Evolutionary conservation across 2,329 filamentous ascomycete genomes (phyloP).

Genomic region (Mycosphaerella arachidis): DNA sequence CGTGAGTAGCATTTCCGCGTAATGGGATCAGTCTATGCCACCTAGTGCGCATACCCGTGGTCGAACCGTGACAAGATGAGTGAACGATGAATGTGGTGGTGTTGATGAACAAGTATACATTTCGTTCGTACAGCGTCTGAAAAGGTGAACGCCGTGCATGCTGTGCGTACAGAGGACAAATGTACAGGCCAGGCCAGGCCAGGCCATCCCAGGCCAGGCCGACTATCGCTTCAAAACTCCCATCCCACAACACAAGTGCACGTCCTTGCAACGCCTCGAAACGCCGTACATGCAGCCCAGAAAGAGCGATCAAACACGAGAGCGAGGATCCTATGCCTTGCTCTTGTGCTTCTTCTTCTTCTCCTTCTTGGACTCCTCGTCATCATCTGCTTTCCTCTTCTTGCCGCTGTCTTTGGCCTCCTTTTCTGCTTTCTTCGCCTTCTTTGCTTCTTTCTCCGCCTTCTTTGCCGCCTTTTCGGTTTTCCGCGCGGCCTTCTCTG

Average conservation of each 20-base stretch:
- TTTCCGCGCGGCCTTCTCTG: slow-evolving; percentile 23
- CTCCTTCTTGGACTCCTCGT: slow-evolving; percentile 53
- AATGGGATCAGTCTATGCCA: too few species aligned
- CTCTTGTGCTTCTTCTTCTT: slow-evolving; percentile 28
- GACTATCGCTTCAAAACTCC: neutral
- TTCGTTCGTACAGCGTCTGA: neutral
- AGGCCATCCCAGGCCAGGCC: neutral
- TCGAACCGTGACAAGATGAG: too few species aligned
- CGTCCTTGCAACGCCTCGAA: neutral
- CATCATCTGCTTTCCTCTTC: slow-evolving; percentile 41
- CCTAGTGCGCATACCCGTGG: too few species aligned
- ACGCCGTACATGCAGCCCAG: neutral
- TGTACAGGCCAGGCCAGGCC: neutral
- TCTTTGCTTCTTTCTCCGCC: slow-evolving; percentile 30
- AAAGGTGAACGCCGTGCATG: too few species aligned
- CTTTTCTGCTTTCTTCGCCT: slow-evolving; percentile 35
- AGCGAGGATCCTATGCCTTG: slow-evolving; percentile 18
- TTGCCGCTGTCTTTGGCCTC: slow-evolving; percentile 22
- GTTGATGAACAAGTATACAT: neutral
- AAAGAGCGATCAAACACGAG: slow-evolving; percentile 1
- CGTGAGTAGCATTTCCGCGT: too few species aligned
- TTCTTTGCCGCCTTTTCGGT: slow-evolving; percentile 33
- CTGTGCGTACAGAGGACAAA: neutral
- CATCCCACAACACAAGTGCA: neutral
- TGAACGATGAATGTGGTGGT: too few species aligned